Evolutionary conservation across 164 flowering plant genomes (phyloP).

Genomic region (Dillenia turbinata): DNA sequence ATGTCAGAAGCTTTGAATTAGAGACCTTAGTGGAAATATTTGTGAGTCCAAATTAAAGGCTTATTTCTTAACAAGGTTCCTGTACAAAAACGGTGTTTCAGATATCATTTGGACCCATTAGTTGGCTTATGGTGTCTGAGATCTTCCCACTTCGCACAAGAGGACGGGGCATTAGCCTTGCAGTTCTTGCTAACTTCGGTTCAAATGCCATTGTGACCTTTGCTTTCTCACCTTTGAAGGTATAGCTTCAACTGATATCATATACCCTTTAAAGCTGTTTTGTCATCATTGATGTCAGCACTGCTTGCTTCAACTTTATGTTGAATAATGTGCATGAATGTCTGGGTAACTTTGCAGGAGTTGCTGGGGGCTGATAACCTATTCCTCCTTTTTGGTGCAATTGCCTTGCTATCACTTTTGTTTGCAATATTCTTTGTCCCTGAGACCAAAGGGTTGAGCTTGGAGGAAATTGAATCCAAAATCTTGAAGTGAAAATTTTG

Average conservation of each 20-base stretch:
- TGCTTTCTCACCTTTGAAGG: constrained; percentile 92
- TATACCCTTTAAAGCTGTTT: neutral
- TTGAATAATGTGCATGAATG: neutral
- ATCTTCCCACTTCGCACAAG: constrained; percentile 90
- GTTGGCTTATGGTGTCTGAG: constrained; percentile 98
- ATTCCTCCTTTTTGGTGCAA: constrained; percentile 74
- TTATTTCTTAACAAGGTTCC: neutral
- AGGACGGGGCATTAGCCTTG: constrained; percentile 90
- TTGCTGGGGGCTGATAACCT: constrained; percentile 78
- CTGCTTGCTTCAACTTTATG: no score
- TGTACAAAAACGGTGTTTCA: constrained; percentile 22
- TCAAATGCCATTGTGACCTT: constrained; percentile 91
- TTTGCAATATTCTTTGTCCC: constrained; percentile 61
- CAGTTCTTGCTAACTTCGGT: constrained; percentile 91
- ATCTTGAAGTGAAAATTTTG: constrained; percentile 33
- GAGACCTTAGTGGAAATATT: no score
- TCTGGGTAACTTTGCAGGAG: constrained; percentile 47
- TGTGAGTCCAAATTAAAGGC: neutral
- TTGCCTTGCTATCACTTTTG: constrained; percentile 63
- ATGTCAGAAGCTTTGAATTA: no score
- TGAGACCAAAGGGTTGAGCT: constrained; percentile 91
- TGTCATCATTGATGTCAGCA: neutral
- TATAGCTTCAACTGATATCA: constrained; percentile 12
- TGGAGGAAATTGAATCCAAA: constrained; percentile 68
- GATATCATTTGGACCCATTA: constrained; percentile 95